phyloP scores from a whole-genome alignment of 495 filamentous ascomycete species.

The Podospora pseudoanserina region DNA sequence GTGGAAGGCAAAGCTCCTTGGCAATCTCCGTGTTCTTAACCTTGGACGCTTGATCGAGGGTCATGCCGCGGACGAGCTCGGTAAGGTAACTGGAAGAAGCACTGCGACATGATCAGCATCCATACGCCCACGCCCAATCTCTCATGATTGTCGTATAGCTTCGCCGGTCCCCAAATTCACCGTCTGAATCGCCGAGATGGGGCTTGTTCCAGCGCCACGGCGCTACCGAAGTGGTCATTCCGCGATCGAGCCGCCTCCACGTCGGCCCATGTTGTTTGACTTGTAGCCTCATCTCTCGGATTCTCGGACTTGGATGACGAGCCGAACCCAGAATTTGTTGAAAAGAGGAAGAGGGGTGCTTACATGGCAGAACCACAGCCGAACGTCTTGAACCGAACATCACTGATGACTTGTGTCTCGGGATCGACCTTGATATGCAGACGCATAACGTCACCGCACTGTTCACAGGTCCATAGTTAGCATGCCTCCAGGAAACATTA shows the following conservation, averaged over 20 bases:
- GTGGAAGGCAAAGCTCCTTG: slow-evolving; percentile 90
- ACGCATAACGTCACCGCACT: slow-evolving; percentile 95
- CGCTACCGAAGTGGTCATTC: neutral
- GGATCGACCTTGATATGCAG: slow-evolving; percentile 97
- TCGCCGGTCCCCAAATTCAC: neutral
- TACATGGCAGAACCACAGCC: slow-evolving; percentile 91
- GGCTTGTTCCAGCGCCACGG: neutral
- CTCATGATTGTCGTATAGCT: neutral
- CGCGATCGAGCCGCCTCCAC: neutral
- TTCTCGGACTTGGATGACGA: neutral
- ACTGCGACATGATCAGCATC: slow-evolving; percentile 21
- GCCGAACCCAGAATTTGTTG: neutral
- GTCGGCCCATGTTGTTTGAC: neutral
- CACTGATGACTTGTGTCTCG: slow-evolving; percentile 79
- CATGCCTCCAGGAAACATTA: neutral
- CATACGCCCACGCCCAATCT: neutral
- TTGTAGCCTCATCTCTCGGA: neutral
- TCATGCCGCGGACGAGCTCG: slow-evolving; percentile 91
- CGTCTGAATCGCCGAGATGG: neutral
- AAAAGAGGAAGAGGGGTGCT: slow-evolving; percentile 6
- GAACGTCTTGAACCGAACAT: slow-evolving; percentile 90
- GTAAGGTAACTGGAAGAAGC: slow-evolving; percentile 75
- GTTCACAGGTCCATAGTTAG: neutral
- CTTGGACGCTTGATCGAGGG: slow-evolving; percentile 84
- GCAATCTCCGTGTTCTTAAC: slow-evolving; percentile 97